Conservation (phyloP, 1,284 basidiomycete genomes). For the Apiotrichum akiyoshidainum region DNA sequence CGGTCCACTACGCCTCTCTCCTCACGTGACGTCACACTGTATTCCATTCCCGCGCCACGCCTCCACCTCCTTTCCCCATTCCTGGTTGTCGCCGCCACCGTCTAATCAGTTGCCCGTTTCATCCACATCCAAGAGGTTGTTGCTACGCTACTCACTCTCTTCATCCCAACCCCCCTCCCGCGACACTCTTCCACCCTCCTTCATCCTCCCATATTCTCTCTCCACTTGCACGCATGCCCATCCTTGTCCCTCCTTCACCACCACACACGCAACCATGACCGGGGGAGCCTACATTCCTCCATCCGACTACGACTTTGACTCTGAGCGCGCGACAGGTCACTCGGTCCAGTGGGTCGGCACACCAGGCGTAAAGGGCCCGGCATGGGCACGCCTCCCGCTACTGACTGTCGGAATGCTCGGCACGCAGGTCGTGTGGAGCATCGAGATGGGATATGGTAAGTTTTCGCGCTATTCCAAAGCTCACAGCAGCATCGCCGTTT, state of each 20-base stretch:
- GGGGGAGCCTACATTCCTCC: constrained; percentile 1
- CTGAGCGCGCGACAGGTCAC: constrained; percentile 28
- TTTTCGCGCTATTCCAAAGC: background rate
- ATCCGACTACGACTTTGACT: constrained; percentile 18
- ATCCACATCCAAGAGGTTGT: too few relatives aligned
- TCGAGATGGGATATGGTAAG: constrained; percentile 85
- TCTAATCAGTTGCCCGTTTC: too few relatives aligned
- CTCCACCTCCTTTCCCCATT: too few relatives aligned
- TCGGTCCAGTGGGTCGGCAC: constrained; percentile 57
- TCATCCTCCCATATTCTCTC: too few relatives aligned
- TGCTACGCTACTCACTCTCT: too few relatives aligned
- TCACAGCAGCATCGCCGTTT: constrained; percentile 72
- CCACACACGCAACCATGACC: background rate
- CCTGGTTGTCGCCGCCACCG: too few relatives aligned
- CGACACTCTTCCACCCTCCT: too few relatives aligned
- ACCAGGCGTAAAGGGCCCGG: constrained; percentile 60
- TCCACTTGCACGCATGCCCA: background rate
- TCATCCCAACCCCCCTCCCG: too few relatives aligned
- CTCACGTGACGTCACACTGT: too few relatives aligned
- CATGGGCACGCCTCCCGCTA: constrained; percentile 63
- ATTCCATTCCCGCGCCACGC: too few relatives aligned
- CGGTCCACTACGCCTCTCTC: too few relatives aligned
- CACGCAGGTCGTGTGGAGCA: constrained; percentile 81
- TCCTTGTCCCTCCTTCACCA: background rate
- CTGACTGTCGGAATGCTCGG: constrained; percentile 75